Conservation (phyloP, 1,284 basidiomycete genomes). For the Mrakiaceae sp. region DNA sequence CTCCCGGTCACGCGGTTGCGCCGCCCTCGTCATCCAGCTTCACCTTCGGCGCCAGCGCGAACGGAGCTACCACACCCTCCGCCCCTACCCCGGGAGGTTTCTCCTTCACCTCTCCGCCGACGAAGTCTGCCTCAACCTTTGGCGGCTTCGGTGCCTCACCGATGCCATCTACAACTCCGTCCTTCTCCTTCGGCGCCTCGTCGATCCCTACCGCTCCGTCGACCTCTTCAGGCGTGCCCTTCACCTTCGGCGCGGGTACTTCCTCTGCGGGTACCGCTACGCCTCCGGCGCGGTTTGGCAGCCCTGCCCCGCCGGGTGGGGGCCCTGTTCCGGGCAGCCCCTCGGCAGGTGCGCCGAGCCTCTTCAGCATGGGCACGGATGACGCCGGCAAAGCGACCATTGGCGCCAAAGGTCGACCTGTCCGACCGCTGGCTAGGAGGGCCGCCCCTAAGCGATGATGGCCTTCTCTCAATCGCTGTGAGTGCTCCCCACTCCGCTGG, state of each 20-base stretch:
- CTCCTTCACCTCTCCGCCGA: neutral
- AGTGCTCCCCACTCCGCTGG: too few species aligned
- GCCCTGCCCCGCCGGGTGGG: conserved; percentile 18
- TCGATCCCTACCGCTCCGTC: neutral
- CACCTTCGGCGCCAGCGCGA: conserved; percentile 19
- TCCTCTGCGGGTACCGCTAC: neutral
- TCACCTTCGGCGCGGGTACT: conserved; percentile 17
- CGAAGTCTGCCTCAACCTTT: neutral
- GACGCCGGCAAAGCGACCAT: neutral
- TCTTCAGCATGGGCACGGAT: conserved; percentile 5
- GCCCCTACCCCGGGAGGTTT: neutral
- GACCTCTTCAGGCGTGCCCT: conserved; percentile 11
- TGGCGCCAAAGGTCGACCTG: neutral
- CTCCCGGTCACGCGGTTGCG: neutral
- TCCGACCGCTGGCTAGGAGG: conserved; percentile 1
- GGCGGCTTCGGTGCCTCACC: neutral
- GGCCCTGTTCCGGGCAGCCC: neutral
- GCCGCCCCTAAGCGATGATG: neutral
- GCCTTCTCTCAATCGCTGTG: too few species aligned
- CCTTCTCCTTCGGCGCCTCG: neutral
- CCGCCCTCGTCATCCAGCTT: conserved; percentile 4
- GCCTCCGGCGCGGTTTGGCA: conserved; percentile 18
- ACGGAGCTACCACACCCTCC: neutral
- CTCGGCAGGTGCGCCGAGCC: neutral
- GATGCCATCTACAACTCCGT: neutral